Evolutionary conservation across 495 filamentous ascomycete species (phyloP), one percentile per base, ranked within the genome.

Genomic region (Lophiotrema nucula): DNA sequence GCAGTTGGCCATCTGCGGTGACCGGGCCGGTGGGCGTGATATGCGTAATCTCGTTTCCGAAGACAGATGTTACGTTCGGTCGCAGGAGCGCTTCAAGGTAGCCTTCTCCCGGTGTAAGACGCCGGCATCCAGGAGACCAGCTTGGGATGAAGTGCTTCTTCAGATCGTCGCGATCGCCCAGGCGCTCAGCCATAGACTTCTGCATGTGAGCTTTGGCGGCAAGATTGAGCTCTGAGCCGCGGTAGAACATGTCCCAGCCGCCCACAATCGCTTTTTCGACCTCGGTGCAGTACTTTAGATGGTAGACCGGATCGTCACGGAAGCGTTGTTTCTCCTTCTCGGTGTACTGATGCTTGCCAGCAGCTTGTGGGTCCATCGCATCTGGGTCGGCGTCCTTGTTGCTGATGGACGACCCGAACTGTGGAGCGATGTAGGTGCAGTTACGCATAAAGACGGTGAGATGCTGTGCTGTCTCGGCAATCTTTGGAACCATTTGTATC

Each of bases 1-100:
- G 16, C 60, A 74, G 69, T 10, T 67, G 66, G 0, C 82, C 81
- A 47, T 81, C 77, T 0, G 66, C 69, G 0, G 76, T 79, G 18
- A 76, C 45, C 23, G 81, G 74, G 11, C 83, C 61, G 49, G 56
- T 58, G 11, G 56, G 61, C 4, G 60, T 70, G 26, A 76, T 58
- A 4, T 69, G 48, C n/a, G 49, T 60, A 23, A 76, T 73, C 23
- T 64, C 60, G 19, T 66, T 63, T 16, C 54, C 56, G n/a, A 71
- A 35, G 18, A 47, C 23, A 18, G 12, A 43, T 8, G 60, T 61
- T 24, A 69, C 64, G 50, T 77, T 76, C 0, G 67, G 61, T 31
- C 65, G 48, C 11, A 56, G 64, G 37, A 79, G 70, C 1, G 73
- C 61, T 58, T 77, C 74, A 15, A 70, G 60, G 46, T 66, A 68